phyloP scores from a whole-genome alignment of 176 grass and related monocot species.

The Stipa capillata region DNA sequence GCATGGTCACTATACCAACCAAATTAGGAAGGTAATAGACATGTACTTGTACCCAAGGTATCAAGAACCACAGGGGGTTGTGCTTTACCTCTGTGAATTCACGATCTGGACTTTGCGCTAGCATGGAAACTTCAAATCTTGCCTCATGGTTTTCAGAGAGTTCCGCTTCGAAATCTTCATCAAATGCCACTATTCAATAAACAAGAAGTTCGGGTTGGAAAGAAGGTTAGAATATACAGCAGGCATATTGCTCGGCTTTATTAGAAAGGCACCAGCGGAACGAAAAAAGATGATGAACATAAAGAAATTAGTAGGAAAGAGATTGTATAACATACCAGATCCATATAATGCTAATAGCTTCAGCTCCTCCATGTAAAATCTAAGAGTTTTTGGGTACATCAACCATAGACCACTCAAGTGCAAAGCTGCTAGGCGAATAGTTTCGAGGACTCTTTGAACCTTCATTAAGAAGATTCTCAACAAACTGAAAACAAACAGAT shows the following conservation, averaged over 20 bases:
- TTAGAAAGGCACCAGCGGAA: background rate
- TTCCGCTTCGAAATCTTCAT: conserved; percentile 97
- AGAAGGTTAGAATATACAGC: conserved; percentile 18
- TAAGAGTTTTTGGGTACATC: conserved; percentile 64
- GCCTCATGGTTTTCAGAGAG: conserved; percentile 89
- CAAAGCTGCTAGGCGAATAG: conserved; percentile 80
- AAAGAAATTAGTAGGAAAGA: background rate
- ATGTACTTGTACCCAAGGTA: background rate
- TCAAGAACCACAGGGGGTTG: background rate
- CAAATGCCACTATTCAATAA: conserved; percentile 73
- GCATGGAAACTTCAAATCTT: conserved; percentile 78
- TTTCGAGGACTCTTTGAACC: conserved; percentile 86
- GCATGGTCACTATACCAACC: background rate
- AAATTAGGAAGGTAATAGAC: background rate
- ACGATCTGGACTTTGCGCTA: conserved; percentile 87
- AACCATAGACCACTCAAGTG: conserved; percentile 89
- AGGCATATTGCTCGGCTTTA: background rate
- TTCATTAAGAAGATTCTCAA: conserved; percentile 76
- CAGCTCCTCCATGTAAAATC: conserved; percentile 85
- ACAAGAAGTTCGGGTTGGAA: background rate
- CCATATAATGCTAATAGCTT: conserved; percentile 86
- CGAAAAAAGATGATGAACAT: conserved; percentile 6
- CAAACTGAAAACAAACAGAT: conserved; percentile 52
- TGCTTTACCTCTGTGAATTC: conserved; percentile 86
- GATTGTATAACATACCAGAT: conserved; percentile 52